These are phyloP conservation scores for Auricularia heimuer DNA, from an alignment of 768 basidiomycete species.

Conservation along the genomic window DNA sequence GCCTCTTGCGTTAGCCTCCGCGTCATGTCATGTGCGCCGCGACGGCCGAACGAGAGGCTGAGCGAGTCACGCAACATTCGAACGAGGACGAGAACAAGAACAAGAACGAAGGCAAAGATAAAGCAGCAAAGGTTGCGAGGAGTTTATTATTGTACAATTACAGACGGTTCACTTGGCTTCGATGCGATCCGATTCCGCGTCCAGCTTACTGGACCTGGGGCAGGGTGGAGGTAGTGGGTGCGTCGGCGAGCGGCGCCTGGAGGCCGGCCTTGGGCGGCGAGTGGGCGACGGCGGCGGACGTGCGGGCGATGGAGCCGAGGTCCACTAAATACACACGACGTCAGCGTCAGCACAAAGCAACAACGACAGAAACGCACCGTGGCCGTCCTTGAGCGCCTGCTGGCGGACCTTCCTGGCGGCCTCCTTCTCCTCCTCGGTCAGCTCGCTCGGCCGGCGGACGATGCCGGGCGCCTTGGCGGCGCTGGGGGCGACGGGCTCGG, in stretches of 20 bases:
- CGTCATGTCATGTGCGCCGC: too few relatives aligned
- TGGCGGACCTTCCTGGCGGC: constrained; percentile 60
- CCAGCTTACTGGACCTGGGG: too few relatives aligned
- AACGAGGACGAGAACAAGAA: too few relatives aligned
- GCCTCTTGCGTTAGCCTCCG: too few relatives aligned
- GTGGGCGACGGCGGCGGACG: constrained; percentile 47
- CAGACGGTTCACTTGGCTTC: too few relatives aligned
- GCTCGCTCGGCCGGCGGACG: constrained; percentile 8
- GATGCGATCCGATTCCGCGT: too few relatives aligned
- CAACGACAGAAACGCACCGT: constrained; percentile 27
- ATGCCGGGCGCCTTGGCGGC: constrained; percentile 10
- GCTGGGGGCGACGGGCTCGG: constrained; percentile 17
- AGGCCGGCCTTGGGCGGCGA: not conserved
- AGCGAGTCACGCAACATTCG: too few relatives aligned
- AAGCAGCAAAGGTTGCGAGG: too few relatives aligned
- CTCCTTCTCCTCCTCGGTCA: constrained; percentile 57
- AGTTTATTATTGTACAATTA: too few relatives aligned
- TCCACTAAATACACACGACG: constrained; percentile 30
- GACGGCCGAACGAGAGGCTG: too few relatives aligned
- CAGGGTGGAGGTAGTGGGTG: not conserved
- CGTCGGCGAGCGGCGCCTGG: not conserved
- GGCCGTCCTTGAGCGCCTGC: constrained; percentile 51
- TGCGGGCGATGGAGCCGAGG: constrained; percentile 72
- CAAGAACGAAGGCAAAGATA: too few relatives aligned
- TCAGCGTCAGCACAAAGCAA: not conserved